Conservation (phyloP, 2,329 filamentous ascomycete genomes). For the Diaporthe caulivora region DNA sequence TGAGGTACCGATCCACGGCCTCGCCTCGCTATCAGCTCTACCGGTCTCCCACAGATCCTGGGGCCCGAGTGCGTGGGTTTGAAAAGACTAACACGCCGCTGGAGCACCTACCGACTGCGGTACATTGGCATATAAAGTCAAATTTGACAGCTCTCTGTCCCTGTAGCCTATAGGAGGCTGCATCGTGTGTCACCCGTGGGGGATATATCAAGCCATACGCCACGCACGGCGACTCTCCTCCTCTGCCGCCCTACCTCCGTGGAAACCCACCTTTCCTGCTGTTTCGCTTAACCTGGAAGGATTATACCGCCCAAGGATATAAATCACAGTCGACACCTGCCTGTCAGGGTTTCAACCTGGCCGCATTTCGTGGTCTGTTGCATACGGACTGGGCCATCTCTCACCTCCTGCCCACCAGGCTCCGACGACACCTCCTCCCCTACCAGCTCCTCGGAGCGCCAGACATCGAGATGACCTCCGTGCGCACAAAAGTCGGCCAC, state of each 20-base stretch:
- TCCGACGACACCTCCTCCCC: slow-evolving; percentile 13
- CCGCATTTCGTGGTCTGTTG: neutral
- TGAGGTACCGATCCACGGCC: slow-evolving; percentile 29
- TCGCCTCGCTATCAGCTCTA: slow-evolving; percentile 27
- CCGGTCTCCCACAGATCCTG: slow-evolving; percentile 17
- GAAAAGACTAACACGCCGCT: slow-evolving; percentile 32
- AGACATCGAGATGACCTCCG: slow-evolving; percentile 50
- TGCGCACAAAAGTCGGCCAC: slow-evolving; percentile 74
- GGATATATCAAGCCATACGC: slow-evolving; percentile 33
- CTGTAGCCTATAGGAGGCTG: slow-evolving; percentile 2
- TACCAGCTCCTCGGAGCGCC: slow-evolving; percentile 24
- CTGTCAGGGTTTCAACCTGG: slow-evolving; percentile 1
- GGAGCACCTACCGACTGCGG: neutral
- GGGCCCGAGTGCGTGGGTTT: slow-evolving; percentile 31
- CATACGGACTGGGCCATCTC: slow-evolving; percentile 9
- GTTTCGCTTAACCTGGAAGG: neutral
- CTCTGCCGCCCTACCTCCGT: slow-evolving; percentile 29
- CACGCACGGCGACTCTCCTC: slow-evolving; percentile 5
- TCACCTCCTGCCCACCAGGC: slow-evolving; percentile 2
- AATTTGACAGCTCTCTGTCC: neutral
- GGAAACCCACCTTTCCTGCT: slow-evolving; percentile 9
- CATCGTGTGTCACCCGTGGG: slow-evolving; percentile 8
- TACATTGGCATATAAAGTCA: neutral
- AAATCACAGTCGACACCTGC: slow-evolving; percentile 33
- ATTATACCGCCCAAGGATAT: slow-evolving; percentile 26